phyloP scores from a whole-genome alignment of 139 green algal species.

The Chlamydomonas eustigma region DNA sequence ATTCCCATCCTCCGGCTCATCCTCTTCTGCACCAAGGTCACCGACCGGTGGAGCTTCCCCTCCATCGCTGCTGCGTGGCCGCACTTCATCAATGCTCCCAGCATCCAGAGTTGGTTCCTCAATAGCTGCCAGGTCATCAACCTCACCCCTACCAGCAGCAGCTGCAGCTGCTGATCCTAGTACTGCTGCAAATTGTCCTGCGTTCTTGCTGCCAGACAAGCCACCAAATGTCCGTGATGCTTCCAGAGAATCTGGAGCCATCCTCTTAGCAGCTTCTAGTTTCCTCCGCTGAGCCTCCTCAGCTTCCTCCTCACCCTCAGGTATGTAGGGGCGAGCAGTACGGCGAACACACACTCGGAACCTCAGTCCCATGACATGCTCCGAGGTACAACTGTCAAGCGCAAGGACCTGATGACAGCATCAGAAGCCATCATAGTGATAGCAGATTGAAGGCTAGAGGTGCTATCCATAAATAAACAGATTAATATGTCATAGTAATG shows the following conservation, averaged over 20 bases:
- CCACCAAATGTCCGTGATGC: not conserved
- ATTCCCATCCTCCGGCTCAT: not conserved
- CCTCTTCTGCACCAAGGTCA: not conserved
- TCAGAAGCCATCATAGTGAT: not conserved
- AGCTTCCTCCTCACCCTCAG: constrained; percentile 17
- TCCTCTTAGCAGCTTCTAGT: not conserved
- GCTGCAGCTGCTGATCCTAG: not conserved
- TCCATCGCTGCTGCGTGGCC: not conserved
- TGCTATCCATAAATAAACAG: too few relatives aligned
- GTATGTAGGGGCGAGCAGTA: constrained; percentile 5
- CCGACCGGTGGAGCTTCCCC: not conserved
- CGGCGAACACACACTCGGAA: constrained; percentile 24
- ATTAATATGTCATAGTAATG: too few relatives aligned
- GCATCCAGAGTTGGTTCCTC: not conserved
- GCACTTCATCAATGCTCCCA: not conserved
- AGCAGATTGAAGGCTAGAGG: too few relatives aligned
- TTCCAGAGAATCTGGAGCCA: too few relatives aligned
- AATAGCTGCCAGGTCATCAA: not conserved
- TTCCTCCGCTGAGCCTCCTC: too few relatives aligned
- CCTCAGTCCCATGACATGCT: constrained; percentile 33
- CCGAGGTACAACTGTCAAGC: constrained; percentile 37
- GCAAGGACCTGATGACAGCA: not conserved
- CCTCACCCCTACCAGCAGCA: not conserved
- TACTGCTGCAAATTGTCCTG: not conserved
- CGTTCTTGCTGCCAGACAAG: not conserved